Evolutionary conservation across 495 filamentous ascomycete species (phyloP), one percentile per base, ranked within the genome.

Genomic region (Eremomyces bilateralis): DNA sequence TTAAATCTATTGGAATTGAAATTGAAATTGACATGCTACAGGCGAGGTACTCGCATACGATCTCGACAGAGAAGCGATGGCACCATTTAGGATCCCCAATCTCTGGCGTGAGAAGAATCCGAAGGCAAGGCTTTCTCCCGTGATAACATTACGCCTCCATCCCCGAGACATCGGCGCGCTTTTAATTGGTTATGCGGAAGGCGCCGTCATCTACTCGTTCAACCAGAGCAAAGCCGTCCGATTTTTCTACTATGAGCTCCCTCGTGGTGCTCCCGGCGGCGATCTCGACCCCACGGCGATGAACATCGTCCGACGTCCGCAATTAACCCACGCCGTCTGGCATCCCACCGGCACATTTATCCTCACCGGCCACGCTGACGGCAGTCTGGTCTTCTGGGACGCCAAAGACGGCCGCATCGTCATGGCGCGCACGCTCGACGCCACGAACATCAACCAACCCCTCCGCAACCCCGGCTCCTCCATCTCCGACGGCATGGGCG

Each of bases 341-440:
- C 88, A 97, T 56, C 88, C 88, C 1, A 90, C 83, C 18, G 88
- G 88, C 0, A 88, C 78, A 0, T 97, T 95, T 45, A 54, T 94
- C 25, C 50, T 84, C 35, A 91, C 80, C 0, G 75, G 76, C 8
- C 76, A 95, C 45, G 84, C 94, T 41, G 85, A 95, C 49, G 73
- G 73, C 2, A 85, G 74, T 39, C 48, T 97, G 21, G 88, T 85
- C 0, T 70, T 95, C 33, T 97, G 90, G 90, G 90, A 95, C 58
- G 58, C 76, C 2, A 90, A 82, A 42, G 90, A 94, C 47, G 88
- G 83, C 5, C 71, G 81, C 29, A 61, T 88, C 20, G 59, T 97
- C 11, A 68, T 81, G 60, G 82, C 83, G 8, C 60, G 90, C 42
- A 90, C 79, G 3, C 53, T 93, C 16, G 65, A 76, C 41, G 67